phyloP scores from a whole-genome alignment of 106 monocot species.

The Alisma plantagoaquatica region DNA sequence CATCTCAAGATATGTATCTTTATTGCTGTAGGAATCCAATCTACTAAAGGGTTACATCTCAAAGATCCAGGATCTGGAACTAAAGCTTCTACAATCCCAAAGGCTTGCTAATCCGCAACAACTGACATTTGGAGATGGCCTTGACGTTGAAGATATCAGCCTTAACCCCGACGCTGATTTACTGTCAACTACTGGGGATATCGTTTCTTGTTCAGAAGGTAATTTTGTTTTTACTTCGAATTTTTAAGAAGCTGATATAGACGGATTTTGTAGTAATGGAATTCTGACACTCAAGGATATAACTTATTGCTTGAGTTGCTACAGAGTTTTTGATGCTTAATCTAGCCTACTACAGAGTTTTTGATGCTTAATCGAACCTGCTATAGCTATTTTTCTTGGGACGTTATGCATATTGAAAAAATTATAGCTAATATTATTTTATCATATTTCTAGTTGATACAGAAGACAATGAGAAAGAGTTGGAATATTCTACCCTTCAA shows the following conservation, averaged over 20 bases:
- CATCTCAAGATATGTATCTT: neutral
- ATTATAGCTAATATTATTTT: no score
- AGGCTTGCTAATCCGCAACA: constrained; percentile 17
- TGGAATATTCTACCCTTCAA: constrained; percentile 67
- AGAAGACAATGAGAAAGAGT: constrained; percentile 80
- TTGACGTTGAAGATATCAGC: constrained; percentile 29
- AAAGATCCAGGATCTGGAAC: constrained; percentile 83
- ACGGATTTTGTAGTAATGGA: no score
- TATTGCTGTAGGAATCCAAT: constrained; percentile 41
- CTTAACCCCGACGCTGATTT: constrained; percentile 19
- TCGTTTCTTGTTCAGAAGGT: constrained; percentile 1
- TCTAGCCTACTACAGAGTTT: no score
- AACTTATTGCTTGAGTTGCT: no score
- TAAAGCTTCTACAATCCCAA: constrained; percentile 40
- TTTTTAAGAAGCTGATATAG: neutral
- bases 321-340: no score
- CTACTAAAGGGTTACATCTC: constrained; percentile 52
- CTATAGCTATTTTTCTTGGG: no score
- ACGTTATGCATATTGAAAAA: no score
- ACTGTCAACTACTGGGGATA: constrained; percentile 22
- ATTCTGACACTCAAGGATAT: no score
- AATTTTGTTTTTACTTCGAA: neutral
- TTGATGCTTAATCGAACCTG: no score
- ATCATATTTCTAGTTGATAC: constrained; percentile 38
- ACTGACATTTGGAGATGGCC: constrained; percentile 28